These are phyloP conservation scores for Dactylorhiza incarnata DNA, from an alignment of 106 monocot species.

Conservation along the genomic window DNA sequence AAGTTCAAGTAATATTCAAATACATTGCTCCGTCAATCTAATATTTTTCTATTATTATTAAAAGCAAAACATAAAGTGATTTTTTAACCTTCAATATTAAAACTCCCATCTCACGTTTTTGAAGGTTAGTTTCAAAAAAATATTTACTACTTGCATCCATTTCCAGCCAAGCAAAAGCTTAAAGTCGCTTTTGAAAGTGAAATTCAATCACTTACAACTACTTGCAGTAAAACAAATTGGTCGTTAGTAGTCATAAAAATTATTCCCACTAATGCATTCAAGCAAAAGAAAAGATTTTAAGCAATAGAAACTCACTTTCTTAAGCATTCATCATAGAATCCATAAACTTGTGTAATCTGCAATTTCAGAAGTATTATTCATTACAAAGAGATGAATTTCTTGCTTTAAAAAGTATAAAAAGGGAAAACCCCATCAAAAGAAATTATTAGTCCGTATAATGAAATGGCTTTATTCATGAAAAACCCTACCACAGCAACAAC, in stretches of 20 bases:
- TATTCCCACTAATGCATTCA: too few relatives aligned
- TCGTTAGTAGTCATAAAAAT: neutral
- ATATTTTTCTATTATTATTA: too few relatives aligned
- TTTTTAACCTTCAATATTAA: too few relatives aligned
- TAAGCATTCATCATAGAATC: slow-evolving; percentile 96
- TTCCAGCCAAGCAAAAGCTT: too few relatives aligned
- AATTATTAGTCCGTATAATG: neutral
- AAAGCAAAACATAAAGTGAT: too few relatives aligned
- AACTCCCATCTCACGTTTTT: too few relatives aligned
- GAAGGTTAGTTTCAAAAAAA: too few relatives aligned
- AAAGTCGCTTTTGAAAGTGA: too few relatives aligned
- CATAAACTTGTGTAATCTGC: slow-evolving; percentile 99
- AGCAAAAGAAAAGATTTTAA: neutral
- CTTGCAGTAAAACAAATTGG: neutral
- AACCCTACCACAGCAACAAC: neutral
- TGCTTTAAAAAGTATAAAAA: neutral
- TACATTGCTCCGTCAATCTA: too few relatives aligned
- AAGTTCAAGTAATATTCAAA: too few relatives aligned
- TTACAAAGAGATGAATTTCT: neutral
- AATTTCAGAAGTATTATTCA: slow-evolving; percentile 10
- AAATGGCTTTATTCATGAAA: neutral
- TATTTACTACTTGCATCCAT: too few relatives aligned
- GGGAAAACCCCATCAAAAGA: neutral
- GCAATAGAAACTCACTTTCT: slow-evolving; percentile 65
- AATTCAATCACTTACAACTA: too few relatives aligned